Base-by-base conservation (phyloP, 2,329 filamentous ascomycete genomes). In the Curvularia sp. region DNA sequence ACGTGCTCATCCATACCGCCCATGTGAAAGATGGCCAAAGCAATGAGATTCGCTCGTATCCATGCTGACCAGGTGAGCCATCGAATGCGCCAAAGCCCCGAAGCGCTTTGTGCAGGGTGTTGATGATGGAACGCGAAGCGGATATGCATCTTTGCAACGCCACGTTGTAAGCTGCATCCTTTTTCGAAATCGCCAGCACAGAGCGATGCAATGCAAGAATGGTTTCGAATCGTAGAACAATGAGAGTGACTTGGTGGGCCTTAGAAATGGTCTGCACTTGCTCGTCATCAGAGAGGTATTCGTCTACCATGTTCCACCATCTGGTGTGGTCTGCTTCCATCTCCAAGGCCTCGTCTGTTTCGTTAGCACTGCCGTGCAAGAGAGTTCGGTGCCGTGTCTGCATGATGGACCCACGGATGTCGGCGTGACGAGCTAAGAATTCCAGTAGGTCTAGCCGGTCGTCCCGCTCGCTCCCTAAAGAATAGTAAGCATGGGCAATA, bases 1-100 rank as follows among this genome's bases (percentile, higher is more conserved):
- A 69, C 4, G 60, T 55, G 39, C 68, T 69, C 68, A 69, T 69
- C 68, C 68, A 69, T 2, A 71, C 49, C 1, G 67, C 68, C 67
- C 68, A 69, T 5, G 68, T 71, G 38, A 71, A 71, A 2, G 68
- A 71, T 5, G 68, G 68, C 68, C 68, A 71, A 12, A 71, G 44
- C 18, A 71, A 52, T 20, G 66, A 62, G 3, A 60, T 67, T 22
- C 52, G 62, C 41, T 69, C 63, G 30, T 69, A 69, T 8, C 68
- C 68, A 48, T 56, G 18, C 35, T 62, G 58, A 8, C 66, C 67
- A 30, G 65, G 66, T 2, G 68, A 69, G 3, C 68, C 65, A 31
- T 68, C 65, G 49, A 67, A 68, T 20, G 63, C 65, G 4, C 66
- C 66, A 46, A 68, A 68, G 4, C 67, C 66, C 18, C 63, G 59